Conservation (phyloP, 83 land plant genomes). For the Thuja plicata region DNA sequence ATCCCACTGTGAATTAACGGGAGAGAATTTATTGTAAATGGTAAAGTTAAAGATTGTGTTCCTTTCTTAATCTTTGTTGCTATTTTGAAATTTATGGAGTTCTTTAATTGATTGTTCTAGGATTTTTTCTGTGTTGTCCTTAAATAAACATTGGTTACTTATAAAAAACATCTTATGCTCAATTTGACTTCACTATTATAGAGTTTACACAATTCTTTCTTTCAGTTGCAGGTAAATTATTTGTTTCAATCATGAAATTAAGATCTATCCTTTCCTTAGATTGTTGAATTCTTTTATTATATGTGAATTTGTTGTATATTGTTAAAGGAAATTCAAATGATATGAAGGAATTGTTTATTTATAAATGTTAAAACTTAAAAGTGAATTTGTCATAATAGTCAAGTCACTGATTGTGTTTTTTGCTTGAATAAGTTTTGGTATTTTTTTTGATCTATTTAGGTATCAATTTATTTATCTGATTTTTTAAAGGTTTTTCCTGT, state of each 20-base stretch:
- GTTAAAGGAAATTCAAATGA: not conserved
- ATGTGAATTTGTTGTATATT: not conserved
- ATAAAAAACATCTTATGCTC: not conserved
- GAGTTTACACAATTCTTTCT: no score
- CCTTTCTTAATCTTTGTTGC: not conserved
- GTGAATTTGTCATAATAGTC: not conserved
- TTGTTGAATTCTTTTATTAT: not conserved
- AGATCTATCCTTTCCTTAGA: not conserved
- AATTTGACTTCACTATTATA: no score
- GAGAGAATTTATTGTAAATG: not conserved
- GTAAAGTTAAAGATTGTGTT: not conserved
- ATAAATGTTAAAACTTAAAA: not conserved
- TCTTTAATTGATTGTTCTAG: not conserved
- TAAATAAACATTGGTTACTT: no score
- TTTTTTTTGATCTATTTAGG: no score
- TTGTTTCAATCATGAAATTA: not conserved
- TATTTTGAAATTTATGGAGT: no score
- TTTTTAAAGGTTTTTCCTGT: no score
- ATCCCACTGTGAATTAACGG: no score
- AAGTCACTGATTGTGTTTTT: no score
- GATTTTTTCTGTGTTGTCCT: no score
- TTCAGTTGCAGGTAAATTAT: no score
- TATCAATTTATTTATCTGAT: no score
- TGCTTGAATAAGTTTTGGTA: no score
- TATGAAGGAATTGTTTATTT: not conserved